Evolutionary conservation across 2,329 filamentous ascomycete species (phyloP).

Genomic region (Paraphoma chrysanthemicola): DNA sequence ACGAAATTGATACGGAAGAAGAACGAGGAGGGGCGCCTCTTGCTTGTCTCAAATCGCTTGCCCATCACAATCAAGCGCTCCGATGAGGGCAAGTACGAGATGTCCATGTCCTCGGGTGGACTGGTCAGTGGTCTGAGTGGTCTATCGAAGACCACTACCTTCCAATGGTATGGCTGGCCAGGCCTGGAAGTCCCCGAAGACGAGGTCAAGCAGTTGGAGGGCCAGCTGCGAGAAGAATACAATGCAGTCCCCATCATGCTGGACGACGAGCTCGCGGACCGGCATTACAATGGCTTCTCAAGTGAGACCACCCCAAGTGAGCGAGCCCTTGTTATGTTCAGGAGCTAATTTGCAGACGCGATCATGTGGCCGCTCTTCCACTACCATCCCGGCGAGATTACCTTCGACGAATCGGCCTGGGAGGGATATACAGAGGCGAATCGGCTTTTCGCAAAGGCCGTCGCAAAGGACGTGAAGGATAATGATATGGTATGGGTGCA

Average conservation of each 20-base stretch:
- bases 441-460: slow-evolving; percentile 85
- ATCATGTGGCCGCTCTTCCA: slow-evolving; percentile 99
- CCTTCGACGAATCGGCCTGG: slow-evolving; percentile 96
- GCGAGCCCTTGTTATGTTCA: background rate
- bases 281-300: slow-evolving; percentile 97
- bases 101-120: slow-evolving; percentile 96
- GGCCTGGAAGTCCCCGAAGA: slow-evolving; percentile 88
- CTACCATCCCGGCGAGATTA: slow-evolving; percentile 98
- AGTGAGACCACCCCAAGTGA: slow-evolving; percentile 63
- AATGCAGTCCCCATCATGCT: slow-evolving; percentile 91
- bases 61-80: slow-evolving; percentile 96
- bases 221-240: slow-evolving; percentile 84
- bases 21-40: slow-evolving; percentile 60
- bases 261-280: slow-evolving; percentile 89
- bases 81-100: slow-evolving; percentile 89
- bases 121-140: slow-evolving; percentile 93
- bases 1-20: slow-evolving; percentile 35
- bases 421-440: slow-evolving; percentile 93
- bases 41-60: slow-evolving; percentile 92
- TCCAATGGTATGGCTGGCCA: slow-evolving; percentile 99
- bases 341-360: slow-evolving; percentile 65
- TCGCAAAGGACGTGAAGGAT: slow-evolving; percentile 87
- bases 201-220: slow-evolving; percentile 76
- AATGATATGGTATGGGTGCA: slow-evolving; percentile 98
- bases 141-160: slow-evolving; percentile 88